These are phyloP conservation scores for Fusarium sp. DNA, from an alignment of 2,329 filamentous ascomycete species.

Conservation along the genomic window DNA sequence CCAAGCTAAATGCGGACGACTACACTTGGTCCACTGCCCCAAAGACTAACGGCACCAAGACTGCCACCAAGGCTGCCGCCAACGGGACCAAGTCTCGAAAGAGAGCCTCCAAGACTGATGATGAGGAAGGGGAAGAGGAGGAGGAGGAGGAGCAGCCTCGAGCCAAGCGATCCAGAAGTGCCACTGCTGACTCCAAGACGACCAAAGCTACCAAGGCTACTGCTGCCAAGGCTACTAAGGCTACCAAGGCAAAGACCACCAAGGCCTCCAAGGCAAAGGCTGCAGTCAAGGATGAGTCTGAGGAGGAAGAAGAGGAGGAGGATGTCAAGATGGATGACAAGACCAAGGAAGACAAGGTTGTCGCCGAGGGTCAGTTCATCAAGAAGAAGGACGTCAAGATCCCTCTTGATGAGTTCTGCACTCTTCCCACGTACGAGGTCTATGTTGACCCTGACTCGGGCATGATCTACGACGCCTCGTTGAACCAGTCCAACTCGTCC, in stretches of 20 bases:
- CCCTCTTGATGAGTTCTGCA: slow-evolving; percentile 62
- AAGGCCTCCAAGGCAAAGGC: slow-evolving; percentile 41
- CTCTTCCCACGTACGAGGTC: slow-evolving; percentile 60
- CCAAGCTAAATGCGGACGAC: slow-evolving; percentile 39
- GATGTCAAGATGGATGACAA: slow-evolving; percentile 42
- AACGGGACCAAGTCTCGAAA: slow-evolving; percentile 42
- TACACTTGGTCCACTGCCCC: slow-evolving; percentile 46
- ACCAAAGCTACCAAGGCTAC: slow-evolving; percentile 28
- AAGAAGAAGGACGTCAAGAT: slow-evolving; percentile 60
- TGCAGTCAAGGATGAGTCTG: slow-evolving; percentile 44
- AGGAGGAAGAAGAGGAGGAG: slow-evolving; percentile 46
- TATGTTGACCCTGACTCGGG: slow-evolving; percentile 72
- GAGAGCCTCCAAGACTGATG: slow-evolving; percentile 38
- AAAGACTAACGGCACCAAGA: slow-evolving; percentile 39
- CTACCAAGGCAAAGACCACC: slow-evolving; percentile 10
- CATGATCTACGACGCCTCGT: slow-evolving; percentile 80
- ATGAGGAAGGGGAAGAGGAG: slow-evolving; percentile 36
- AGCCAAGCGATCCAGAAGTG: slow-evolving; percentile 43
- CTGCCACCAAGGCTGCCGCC: slow-evolving; percentile 29
- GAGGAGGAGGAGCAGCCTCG: slow-evolving; percentile 43
- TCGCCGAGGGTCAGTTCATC: slow-evolving; percentile 59
- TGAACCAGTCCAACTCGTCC: slow-evolving; percentile 81
- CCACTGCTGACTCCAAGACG: slow-evolving; percentile 9
- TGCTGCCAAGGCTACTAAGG: slow-evolving; percentile 35
- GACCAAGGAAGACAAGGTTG: slow-evolving; percentile 48